Evolutionary conservation across 2,329 filamentous ascomycete genomes (phyloP).

Genomic region (Pyrenophora seminiperda): DNA sequence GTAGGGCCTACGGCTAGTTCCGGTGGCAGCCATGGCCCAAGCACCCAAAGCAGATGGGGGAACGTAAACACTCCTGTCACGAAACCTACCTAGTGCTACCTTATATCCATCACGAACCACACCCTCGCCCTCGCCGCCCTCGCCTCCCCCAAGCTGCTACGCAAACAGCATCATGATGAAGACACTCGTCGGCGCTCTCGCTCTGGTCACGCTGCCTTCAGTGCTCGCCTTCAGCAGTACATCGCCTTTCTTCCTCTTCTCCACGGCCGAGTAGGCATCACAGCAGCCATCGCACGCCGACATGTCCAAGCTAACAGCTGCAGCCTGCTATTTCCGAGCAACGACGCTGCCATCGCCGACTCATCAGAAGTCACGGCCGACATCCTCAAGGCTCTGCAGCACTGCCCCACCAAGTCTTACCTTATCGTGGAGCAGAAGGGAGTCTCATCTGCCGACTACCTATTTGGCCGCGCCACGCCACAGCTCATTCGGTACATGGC

Average conservation of each 20-base stretch:
- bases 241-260: conserved; percentile 87
- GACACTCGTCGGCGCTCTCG: conserved; percentile 54
- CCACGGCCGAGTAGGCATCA: conserved; percentile 73
- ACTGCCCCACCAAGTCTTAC: conserved; percentile 77
- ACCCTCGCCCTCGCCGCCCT: conserved; percentile 14
- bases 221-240: conserved; percentile 81
- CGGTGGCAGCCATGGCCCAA: conserved; percentile 3
- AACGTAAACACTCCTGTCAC: too few species aligned
- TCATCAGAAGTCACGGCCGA: conserved; percentile 51
- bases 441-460: conserved; percentile 72
- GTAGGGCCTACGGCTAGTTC: conserved; percentile 13
- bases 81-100: too few species aligned
- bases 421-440: conserved; percentile 78
- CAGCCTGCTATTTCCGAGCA: conserved; percentile 37
- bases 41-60: too few species aligned
- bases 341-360: conserved; percentile 47
- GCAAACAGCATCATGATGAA: conserved; percentile 47
- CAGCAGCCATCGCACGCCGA: conserved; percentile 13
- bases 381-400: conserved; percentile 57
- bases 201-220: conserved; percentile 59
- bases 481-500: conserved; percentile 60
- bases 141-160: neutral
- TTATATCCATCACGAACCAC: conserved; percentile 18
- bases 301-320: conserved; percentile 30
- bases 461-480: conserved; percentile 57